Conservation (phyloP, 1,139 yeast genomes). For the Taiozyma sp. region DNA sequence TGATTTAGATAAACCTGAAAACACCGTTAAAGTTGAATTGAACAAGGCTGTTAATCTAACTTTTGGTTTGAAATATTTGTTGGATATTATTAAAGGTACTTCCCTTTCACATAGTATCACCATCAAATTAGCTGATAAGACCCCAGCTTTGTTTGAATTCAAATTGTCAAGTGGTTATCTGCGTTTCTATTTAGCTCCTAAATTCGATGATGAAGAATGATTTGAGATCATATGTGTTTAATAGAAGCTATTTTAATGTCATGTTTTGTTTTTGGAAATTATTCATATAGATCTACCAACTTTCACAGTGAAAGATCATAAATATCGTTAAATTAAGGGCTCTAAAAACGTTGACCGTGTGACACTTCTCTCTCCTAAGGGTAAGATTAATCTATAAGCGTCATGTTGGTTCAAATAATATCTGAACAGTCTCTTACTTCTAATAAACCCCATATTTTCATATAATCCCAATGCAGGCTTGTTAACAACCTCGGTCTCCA, state of each 20-base stretch:
- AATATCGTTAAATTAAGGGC: conserved; percentile 1
- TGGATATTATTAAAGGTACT: conserved; percentile 90
- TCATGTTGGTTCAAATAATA: conserved; percentile 91
- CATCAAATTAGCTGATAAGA: conserved; percentile 81
- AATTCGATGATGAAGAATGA: conserved; percentile 85
- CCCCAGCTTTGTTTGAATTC: conserved; percentile 94
- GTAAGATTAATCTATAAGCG: conserved; percentile 77
- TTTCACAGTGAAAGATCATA: no score
- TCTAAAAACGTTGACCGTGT: conserved; percentile 38
- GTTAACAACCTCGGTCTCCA: conserved; percentile 89
- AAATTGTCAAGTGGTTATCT: conserved; percentile 90
- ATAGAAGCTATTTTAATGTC: background rate
- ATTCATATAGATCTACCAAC: no score
- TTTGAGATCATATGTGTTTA: background rate
- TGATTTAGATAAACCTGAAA: conserved; percentile 76
- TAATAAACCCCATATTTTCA: conserved; percentile 81
- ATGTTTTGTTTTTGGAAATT: background rate
- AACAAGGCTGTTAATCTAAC: conserved; percentile 85
- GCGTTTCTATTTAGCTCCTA: conserved; percentile 96
- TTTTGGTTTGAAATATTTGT: conserved; percentile 86
- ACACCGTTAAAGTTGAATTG: conserved; percentile 70
- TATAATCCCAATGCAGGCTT: conserved; percentile 71
- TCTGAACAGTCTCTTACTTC: conserved; percentile 76
- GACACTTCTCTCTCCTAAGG: conserved; percentile 49
- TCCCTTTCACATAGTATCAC: conserved; percentile 73